These are phyloP conservation scores for Pharnaceum exiguum DNA, from an alignment of 148 eudicot genomes.

Conservation along the genomic window DNA sequence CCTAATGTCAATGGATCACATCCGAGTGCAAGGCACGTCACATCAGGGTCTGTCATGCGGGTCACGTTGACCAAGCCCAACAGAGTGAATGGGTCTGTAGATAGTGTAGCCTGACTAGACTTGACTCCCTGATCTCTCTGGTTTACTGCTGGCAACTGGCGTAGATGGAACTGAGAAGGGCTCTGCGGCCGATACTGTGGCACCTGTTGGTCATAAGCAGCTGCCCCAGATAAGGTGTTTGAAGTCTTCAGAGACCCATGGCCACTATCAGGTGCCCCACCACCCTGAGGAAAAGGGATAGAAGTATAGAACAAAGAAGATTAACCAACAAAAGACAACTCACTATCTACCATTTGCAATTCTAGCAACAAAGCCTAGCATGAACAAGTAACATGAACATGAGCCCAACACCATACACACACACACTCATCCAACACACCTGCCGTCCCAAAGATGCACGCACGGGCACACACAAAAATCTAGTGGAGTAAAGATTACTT, in stretches of 20 bases:
- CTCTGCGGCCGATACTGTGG: conserved; percentile 77
- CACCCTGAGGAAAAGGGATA: conserved; percentile 10
- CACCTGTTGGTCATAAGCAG: conserved; percentile 55
- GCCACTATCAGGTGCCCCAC: conserved; percentile 42
- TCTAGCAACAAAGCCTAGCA: no score
- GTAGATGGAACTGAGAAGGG: conserved; percentile 56
- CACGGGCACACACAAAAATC: no score
- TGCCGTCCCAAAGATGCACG: no score
- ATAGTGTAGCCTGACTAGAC: conserved; percentile 37
- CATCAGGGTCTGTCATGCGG: conserved; percentile 59
- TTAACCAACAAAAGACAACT: neutral
- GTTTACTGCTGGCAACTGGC: conserved; percentile 25
- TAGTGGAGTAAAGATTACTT: no score
- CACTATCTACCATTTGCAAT: no score
- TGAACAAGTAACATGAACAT: no score
- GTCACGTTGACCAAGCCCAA: conserved; percentile 61
- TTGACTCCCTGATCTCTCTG: conserved; percentile 47
- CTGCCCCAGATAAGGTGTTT: conserved; percentile 38
- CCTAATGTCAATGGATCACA: conserved; percentile 75
- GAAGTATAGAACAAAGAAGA: neutral
- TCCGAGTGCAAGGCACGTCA: conserved; percentile 79
- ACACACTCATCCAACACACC: no score
- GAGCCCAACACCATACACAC: no score
- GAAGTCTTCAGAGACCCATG: conserved; percentile 41
- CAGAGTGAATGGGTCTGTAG: conserved; percentile 59